Evolutionary conservation across 169 alveolate species (phyloP), one percentile per base, ranked within the genome.

Genomic region (Plasmodium yoelii): DNA sequence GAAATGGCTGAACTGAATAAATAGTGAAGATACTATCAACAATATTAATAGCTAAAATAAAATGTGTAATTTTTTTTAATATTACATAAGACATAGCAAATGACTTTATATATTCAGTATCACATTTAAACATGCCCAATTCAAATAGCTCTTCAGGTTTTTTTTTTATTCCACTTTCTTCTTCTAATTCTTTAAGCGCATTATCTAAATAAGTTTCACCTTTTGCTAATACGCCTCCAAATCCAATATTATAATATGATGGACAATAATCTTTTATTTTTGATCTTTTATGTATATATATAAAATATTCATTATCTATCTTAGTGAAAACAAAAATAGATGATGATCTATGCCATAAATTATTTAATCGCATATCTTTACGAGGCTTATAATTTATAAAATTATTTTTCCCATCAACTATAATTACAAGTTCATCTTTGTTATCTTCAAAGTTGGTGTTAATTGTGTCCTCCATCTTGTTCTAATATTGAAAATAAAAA

Each of bases 161-260:
- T 24, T 88, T 65, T 26, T 34, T 34, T 55, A 93, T 80, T 10
- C 95, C 95, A 26, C 92, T 90, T 69, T 93, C 95, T 77, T 93
- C 95, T 13, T 44, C 53, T 24, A 90, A 56, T 51, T 93, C 95
- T 44, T 93, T 90, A 26, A 89, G 51, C 19, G 95, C 95, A 34
- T 87, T 87, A 7, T 72, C 73, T 24, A 90, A 22, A 73, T 63
- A 90, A 24, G 56, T 57, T 80, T 93, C 95, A 7, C 60, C 24
- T 57, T 63, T 80, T 24, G 95, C 59, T n/a, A 93, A 90, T 26
- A 93, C 94, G 1, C 95, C 95, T 5, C 95, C 95, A 82, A 93
- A 93, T 4, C 92, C 93, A 19, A 93, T 51, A 46, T 91, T 88
- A 53, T 80, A 69, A 53, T 93, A 93, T n/a, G 93, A 87, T 1